A percentile compares a stretch with the other conserved stretches of the same genome.
These are phyloP conservation scores for Escovopsis weberi DNA, from an alignment of 2,329 filamentous ascomycete species.

Conservation along the genomic window DNA sequence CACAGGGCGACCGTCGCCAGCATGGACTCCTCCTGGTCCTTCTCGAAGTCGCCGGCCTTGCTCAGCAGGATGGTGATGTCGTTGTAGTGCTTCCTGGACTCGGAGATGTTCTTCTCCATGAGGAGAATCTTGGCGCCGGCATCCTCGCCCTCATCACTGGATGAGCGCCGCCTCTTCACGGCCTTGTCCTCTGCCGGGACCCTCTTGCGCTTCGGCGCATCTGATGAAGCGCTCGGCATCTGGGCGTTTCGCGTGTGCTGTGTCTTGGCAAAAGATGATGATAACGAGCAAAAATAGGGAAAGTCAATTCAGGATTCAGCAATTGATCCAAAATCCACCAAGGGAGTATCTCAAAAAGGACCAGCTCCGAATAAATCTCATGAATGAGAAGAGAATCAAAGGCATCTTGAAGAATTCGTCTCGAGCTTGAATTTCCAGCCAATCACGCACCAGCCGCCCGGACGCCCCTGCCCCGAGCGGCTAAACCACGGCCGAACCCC, in stretches of 20 bases:
- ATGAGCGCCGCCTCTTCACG: conserved; percentile 37
- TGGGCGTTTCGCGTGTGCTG: not conserved
- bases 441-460: conserved; percentile 11
- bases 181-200: conserved; percentile 25
- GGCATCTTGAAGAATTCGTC: conserved; percentile 16
- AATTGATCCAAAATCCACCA: not conserved
- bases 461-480: conserved; percentile 4
- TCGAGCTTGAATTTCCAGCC: conserved; percentile 13
- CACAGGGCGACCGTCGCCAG: conserved; percentile 70
- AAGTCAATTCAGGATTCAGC: too few species aligned
- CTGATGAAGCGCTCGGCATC: conserved; percentile 6
- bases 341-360: not conserved
- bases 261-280: conserved; percentile 6
- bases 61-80: conserved; percentile 64
- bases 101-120: conserved; percentile 67
- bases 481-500: conserved; percentile 13
- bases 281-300: not conserved
- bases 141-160: conserved; percentile 34
- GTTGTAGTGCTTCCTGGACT: conserved; percentile 85
- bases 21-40: conserved; percentile 36
- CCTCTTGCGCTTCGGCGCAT: conserved; percentile 38
- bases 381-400: not conserved
- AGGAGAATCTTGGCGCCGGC: conserved; percentile 52
- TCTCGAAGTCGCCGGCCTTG: conserved; percentile 31
- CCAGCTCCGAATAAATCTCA: not conserved